A percentile compares a stretch with the other conserved stretches of the same genome.
These are phyloP conservation scores for Thelonectria olida DNA, from an alignment of 2,329 filamentous ascomycete species.

Conservation along the genomic window DNA sequence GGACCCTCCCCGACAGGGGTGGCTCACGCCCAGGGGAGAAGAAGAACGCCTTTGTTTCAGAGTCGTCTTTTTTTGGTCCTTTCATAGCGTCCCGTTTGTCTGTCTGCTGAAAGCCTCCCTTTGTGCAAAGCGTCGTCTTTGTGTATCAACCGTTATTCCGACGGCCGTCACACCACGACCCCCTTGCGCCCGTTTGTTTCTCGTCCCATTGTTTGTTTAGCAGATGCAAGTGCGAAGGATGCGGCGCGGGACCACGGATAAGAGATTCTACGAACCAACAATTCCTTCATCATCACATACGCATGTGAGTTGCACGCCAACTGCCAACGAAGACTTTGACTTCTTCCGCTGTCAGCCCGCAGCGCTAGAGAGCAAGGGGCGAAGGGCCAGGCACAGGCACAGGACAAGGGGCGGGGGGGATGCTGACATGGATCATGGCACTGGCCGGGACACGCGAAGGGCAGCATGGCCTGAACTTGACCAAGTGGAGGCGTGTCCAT, in stretches of 20 bases:
- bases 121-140: slow-evolving; percentile 2
- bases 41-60: slow-evolving; percentile 37
- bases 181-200: neutral
- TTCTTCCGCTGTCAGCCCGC: slow-evolving; percentile 31
- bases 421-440: neutral
- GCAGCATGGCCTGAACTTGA: too few relatives aligned
- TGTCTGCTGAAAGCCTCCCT: slow-evolving; percentile 10
- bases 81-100: slow-evolving; percentile 12
- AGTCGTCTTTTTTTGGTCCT: slow-evolving; percentile 20
- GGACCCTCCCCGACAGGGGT: neutral
- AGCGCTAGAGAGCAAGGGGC: slow-evolving; percentile 21
- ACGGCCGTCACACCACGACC: neutral
- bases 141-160: too few relatives aligned
- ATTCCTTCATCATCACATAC: slow-evolving; percentile 25
- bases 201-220: neutral
- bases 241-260: too few relatives aligned
- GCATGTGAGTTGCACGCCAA: slow-evolving; percentile 23
- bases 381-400: neutral
- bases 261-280: too few relatives aligned
- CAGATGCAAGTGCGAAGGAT: neutral
- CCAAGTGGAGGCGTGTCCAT: slow-evolving; percentile 26
- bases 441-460: slow-evolving; percentile 18
- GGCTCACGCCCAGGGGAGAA: slow-evolving; percentile 7
- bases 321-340: slow-evolving; percentile 19
- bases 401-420: too few relatives aligned